Base-by-base conservation (phyloP, 805 yeast species). In the Kockiozyma suomiensis region DNA sequence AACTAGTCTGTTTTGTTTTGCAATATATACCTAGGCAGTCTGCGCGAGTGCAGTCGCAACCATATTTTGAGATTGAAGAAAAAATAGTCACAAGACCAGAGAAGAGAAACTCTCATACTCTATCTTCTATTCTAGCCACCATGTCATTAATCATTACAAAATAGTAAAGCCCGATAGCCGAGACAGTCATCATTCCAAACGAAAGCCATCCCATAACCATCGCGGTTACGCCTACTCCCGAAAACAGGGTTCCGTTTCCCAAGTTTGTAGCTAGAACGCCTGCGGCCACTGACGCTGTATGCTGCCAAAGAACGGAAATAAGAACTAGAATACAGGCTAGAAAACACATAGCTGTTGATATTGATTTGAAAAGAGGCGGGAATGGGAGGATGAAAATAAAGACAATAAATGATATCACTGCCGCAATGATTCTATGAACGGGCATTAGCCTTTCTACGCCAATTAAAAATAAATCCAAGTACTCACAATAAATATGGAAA, bases 221-320 rank as follows among this genome's bases (percentile, higher is more conserved):
- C 3, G 65, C 58, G 6, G 55, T 53, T 12, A 50, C 23, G 8
- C 66, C 65, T 4, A 62, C 61, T 2, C 59, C 59, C 6, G 66
- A 33, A 33, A 37, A 48, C 12, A 62, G 10, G 21, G 60, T 49
- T 3, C 66, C 66, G 45, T 62, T 62, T 17, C 54, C 64, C 5
- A 62, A 30, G 30, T 49, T 62, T 5, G 37, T 26, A 1, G 53
- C 57, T 12, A 55, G 26, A 7, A 47, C 47, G 1, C 57, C 52
- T 12, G 61, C 66, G 17, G 65, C 55, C 5, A 60, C 59, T 15
- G 59, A 49, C 1, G 64, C 59, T 1, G 56, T 60, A 48, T 62
- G 66, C 25, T 62, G 66, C 66, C 66, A 62, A 5, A 62, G 57
- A 13, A 62, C 60, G 12, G 66, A 62, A 23, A 62, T 47, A 10